Percentiles rank a stretch among this genome's conserved stretches.
phyloP scores from a whole-genome alignment of 2,329 filamentous ascomycete species.

The Alternaria arborescens region DNA sequence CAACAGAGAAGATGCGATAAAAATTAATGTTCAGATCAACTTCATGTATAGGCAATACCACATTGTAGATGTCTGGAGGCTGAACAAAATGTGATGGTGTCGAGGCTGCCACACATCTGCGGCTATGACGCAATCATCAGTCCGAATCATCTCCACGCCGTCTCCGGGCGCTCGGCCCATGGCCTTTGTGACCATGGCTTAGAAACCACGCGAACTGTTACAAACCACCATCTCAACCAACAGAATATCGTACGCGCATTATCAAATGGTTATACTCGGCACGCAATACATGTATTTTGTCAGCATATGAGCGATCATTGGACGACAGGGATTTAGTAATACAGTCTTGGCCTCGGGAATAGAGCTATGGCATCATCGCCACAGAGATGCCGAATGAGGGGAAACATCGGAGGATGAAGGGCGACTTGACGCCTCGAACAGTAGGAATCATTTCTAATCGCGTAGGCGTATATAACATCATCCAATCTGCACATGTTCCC shows the following conservation, averaged over 20 bases:
- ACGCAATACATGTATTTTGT: constrained; percentile 43
- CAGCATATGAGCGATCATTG: constrained; percentile 30
- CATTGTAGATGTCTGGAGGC: background rate
- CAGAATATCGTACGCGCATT: background rate
- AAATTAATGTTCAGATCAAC: background rate
- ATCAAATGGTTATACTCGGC: constrained; percentile 9
- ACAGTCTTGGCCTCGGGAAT: constrained; percentile 37
- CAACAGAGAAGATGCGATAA: background rate
- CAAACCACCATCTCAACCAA: constrained; percentile 10
- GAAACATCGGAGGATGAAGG: constrained; percentile 17
- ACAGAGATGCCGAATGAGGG: constrained; percentile 30
- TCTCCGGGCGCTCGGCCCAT: constrained; percentile 1
- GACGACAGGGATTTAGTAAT: constrained; percentile 36
- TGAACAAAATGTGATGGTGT: background rate
- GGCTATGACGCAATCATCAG: background rate
- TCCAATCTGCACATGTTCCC: constrained; percentile 7
- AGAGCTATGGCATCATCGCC: constrained; percentile 47
- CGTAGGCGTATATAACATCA: constrained; percentile 32
- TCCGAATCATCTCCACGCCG: constrained; percentile 4
- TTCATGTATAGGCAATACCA: background rate
- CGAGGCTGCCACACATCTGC: background rate
- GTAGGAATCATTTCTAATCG: constrained; percentile 42
- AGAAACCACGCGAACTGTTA: constrained; percentile 7
- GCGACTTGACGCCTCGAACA: constrained; percentile 13
- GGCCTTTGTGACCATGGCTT: background rate